phyloP scores from a whole-genome alignment of 768 basidiomycete genomes.

The Leccinum incarnatum region DNA sequence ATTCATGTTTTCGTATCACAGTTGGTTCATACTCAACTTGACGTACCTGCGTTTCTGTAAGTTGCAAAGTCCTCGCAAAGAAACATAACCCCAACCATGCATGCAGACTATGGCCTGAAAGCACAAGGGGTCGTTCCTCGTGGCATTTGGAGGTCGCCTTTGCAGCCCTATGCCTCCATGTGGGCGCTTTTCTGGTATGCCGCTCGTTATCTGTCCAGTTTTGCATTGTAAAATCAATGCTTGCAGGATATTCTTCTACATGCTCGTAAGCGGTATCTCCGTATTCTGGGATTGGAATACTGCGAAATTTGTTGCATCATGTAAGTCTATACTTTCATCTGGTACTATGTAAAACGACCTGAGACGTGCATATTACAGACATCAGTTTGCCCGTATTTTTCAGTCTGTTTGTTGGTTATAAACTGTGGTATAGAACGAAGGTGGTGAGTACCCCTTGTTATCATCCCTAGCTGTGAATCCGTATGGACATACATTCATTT shows the following conservation, averaged over 20 bases:
- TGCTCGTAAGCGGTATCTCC: constrained; percentile 51
- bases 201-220: constrained; percentile 20
- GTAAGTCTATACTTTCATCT: constrained; percentile 23
- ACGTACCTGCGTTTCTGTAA: constrained; percentile 72
- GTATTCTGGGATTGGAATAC: constrained; percentile 66
- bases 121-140: constrained; percentile 51
- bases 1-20: constrained; percentile 46
- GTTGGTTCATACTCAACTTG: constrained; percentile 66
- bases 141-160: constrained; percentile 57
- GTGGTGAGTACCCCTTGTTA: constrained; percentile 10
- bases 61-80: constrained; percentile 20
- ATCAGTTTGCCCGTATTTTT: constrained; percentile 43
- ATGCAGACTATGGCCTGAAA: constrained; percentile 15
- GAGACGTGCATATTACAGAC: constrained; percentile 24
- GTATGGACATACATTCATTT: neutral
- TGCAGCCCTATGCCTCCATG: constrained; percentile 68
- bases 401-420: constrained; percentile 43
- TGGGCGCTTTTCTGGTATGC: constrained; percentile 71
- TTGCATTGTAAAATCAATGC: neutral
- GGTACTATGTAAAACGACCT: neutral
- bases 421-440: constrained; percentile 30
- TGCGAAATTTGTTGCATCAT: constrained; percentile 45
- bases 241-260: constrained; percentile 43
- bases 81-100: constrained; percentile 32
- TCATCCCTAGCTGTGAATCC: neutral